phyloP scores from a whole-genome alignment of 176 grass and related monocot genomes.

The Zizania latifolia region DNA sequence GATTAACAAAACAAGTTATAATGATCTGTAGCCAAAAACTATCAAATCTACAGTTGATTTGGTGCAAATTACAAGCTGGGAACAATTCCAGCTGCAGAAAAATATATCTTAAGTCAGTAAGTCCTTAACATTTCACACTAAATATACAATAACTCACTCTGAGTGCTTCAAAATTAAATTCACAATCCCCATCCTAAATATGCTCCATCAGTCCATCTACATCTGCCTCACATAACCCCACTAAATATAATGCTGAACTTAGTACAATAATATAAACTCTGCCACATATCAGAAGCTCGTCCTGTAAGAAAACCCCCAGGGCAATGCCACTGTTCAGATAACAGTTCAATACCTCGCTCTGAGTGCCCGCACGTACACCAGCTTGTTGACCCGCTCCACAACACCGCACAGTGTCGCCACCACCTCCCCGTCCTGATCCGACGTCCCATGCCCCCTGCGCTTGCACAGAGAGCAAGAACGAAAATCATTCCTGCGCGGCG shows the following conservation, averaged over 20 bases:
- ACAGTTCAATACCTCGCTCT: conserved; percentile 73
- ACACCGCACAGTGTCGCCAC: conserved; percentile 86
- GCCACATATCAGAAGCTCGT: neutral
- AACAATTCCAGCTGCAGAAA: neutral
- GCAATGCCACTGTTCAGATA: neutral
- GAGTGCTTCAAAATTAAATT: neutral
- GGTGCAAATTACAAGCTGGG: neutral
- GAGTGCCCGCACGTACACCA: conserved; percentile 78
- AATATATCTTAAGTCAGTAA: neutral
- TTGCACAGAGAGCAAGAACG: no score
- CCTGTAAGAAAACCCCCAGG: neutral
- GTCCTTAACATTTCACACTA: neutral
- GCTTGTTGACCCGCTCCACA: conserved; percentile 90
- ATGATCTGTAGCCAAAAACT: neutral
- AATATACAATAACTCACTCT: neutral
- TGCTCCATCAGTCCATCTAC: neutral
- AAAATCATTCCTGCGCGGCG: neutral
- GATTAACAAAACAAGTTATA: neutral
- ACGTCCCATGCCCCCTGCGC: conserved; percentile 81
- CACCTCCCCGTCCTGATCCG: conserved; percentile 68
- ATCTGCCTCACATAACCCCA: neutral
- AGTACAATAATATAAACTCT: neutral
- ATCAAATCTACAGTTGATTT: neutral
- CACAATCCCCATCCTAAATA: neutral
- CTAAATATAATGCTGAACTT: neutral